Percentiles rank a stretch among this genome's conserved stretches.
Evolutionary conservation across 345 rosid genomes (phyloP).

Genomic region (Eucalyptus dawsonii): DNA sequence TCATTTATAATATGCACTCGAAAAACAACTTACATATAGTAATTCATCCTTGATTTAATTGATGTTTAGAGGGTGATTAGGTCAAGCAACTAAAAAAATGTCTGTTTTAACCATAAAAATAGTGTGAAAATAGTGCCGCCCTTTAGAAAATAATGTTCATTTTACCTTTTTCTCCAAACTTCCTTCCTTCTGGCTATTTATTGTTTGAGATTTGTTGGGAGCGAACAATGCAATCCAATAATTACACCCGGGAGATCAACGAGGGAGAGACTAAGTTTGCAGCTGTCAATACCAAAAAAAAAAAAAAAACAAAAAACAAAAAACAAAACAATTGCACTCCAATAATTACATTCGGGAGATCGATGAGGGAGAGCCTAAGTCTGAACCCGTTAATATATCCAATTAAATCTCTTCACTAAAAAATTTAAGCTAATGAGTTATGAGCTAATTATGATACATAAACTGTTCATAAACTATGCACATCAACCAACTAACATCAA

Average conservation of each 20-base stretch:
- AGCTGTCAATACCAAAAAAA: no score
- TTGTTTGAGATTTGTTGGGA: not conserved
- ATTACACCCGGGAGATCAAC: rapidly evolving
- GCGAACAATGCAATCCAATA: not conserved
- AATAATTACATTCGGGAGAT: rapidly evolving
- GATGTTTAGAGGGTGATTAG: not conserved
- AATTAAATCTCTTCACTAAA: rapidly evolving
- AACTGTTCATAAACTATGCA: not conserved
- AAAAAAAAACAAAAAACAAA: no score
- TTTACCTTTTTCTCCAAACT: not conserved
- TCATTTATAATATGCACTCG: not conserved
- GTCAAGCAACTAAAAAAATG: not conserved
- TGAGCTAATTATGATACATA: rapidly evolving
- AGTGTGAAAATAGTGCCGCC: not conserved
- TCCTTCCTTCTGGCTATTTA: not conserved
- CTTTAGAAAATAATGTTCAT: not conserved
- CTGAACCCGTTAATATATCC: rapidly evolving
- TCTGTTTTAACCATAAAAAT: not conserved
- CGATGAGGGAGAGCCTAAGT: not conserved
- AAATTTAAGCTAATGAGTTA: no score
- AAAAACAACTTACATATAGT: not conserved
- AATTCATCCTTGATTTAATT: not conserved
- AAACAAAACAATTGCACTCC: no score
- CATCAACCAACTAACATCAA: not conserved
- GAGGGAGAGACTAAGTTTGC: not conserved